Evolutionary conservation across 352 stramenopile genomes (phyloP).

Genomic region (Lagenidium sp.): DNA sequence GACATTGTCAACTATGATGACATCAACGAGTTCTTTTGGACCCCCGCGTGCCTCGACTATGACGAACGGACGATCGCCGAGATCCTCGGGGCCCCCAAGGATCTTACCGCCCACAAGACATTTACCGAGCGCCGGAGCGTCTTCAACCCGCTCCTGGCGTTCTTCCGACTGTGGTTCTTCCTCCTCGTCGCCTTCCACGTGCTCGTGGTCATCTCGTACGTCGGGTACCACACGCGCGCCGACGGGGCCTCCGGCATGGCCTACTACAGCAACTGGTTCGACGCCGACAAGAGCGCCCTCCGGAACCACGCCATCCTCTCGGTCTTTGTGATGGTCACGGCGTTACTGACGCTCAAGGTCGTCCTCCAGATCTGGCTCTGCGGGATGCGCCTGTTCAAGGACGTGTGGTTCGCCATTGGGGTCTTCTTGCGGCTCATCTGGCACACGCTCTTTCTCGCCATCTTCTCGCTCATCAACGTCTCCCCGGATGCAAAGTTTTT

Average conservation of each 20-base stretch:
- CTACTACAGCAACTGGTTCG: slow-evolving; percentile 63
- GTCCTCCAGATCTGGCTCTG: slow-evolving; percentile 73
- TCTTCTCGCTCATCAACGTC: slow-evolving; percentile 52
- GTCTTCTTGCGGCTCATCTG: slow-evolving; percentile 63
- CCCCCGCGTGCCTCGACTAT: slow-evolving; percentile 42
- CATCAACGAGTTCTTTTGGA: slow-evolving; percentile 88
- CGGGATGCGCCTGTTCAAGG: slow-evolving; percentile 52
- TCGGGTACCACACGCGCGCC: slow-evolving; percentile 54
- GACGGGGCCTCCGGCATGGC: slow-evolving; percentile 30
- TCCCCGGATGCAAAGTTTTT: slow-evolving; percentile 47
- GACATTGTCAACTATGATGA: slow-evolving; percentile 86
- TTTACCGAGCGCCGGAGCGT: slow-evolving; percentile 84
- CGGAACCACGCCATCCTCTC: slow-evolving; percentile 64
- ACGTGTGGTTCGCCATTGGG: slow-evolving; percentile 44
- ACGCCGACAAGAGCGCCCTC: slow-evolving; percentile 35
- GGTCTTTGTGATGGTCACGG: slow-evolving; percentile 51
- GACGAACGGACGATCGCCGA: slow-evolving; percentile 60
- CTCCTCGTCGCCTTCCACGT: slow-evolving; percentile 64
- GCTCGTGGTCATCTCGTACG: slow-evolving; percentile 55
- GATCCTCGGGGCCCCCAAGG: slow-evolving; percentile 38
- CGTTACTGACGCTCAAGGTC: slow-evolving; percentile 51
- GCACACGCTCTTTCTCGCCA: slow-evolving; percentile 60
- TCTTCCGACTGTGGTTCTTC: slow-evolving; percentile 82
- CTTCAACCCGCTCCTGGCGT: slow-evolving; percentile 77
- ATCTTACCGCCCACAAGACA: slow-evolving; percentile 75